These are phyloP conservation scores for Aureobasidium subglaciale DNA, from an alignment of 2,329 filamentous ascomycete species.

Conservation along the genomic window DNA sequence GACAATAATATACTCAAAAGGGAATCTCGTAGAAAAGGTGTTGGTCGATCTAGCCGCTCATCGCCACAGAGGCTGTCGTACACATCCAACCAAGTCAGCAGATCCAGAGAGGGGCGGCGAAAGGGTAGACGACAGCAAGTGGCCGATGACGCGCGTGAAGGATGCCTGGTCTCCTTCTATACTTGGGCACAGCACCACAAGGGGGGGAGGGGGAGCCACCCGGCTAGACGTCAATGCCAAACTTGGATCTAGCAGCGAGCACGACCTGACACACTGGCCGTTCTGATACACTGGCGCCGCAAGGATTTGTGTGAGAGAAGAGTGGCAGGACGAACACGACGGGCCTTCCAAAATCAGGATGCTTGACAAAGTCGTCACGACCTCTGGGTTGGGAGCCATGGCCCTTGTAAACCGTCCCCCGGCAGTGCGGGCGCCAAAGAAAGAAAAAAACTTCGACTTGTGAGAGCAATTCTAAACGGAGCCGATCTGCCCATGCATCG, in stretches of 20 bases:
- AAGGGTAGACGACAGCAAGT: background rate
- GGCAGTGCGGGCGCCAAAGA: slow-evolving; percentile 7
- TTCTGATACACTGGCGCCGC: slow-evolving; percentile 11
- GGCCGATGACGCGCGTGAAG: slow-evolving; percentile 10
- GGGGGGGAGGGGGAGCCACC: background rate
- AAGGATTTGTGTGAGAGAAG: background rate
- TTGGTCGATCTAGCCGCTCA: slow-evolving; percentile 11
- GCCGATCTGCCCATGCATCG: slow-evolving; percentile 12
- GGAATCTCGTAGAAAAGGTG: background rate
- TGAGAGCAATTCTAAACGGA: slow-evolving; percentile 13
- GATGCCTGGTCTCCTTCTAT: slow-evolving; percentile 5
- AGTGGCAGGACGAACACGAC: background rate
- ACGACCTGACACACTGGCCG: slow-evolving; percentile 12
- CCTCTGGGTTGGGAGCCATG: background rate
- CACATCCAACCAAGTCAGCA: slow-evolving; percentile 8
- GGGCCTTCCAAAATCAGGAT: background rate
- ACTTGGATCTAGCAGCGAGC: background rate
- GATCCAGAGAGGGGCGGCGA: slow-evolving; percentile 4
- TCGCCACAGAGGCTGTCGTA: slow-evolving; percentile 12
- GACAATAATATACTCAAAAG: background rate
- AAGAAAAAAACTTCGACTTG: background rate
- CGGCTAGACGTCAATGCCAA: background rate
- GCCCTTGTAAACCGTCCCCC: slow-evolving; percentile 6
- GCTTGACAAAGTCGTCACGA: background rate
- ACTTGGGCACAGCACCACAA: background rate